Conservation (phyloP, 768 basidiomycete species). For the Mycena galericulata region DNA sequence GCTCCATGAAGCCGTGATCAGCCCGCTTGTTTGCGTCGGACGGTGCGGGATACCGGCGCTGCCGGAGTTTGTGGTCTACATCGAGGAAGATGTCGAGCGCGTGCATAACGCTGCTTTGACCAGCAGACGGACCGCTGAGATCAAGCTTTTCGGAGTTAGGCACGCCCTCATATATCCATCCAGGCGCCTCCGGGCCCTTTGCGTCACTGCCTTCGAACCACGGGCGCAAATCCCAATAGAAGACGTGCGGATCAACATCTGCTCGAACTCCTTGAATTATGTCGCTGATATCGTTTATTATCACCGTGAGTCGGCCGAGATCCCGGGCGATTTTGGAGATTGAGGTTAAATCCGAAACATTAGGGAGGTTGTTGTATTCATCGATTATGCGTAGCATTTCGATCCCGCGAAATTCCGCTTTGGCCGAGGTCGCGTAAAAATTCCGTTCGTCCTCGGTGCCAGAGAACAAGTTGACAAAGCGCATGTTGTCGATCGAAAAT, state of each 20-base stretch:
- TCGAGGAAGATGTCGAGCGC: slow-evolving; percentile 88
- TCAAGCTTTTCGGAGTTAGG: slow-evolving; percentile 67
- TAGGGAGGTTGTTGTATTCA: slow-evolving; percentile 83
- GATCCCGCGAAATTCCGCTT: slow-evolving; percentile 87
- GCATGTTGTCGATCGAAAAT: slow-evolving; percentile 79
- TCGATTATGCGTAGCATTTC: slow-evolving; percentile 90
- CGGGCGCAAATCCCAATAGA: slow-evolving; percentile 91
- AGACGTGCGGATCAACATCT: slow-evolving; percentile 84
- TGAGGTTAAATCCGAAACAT: slow-evolving; percentile 69
- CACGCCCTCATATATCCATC: slow-evolving; percentile 87
- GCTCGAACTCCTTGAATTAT: slow-evolving; percentile 77
- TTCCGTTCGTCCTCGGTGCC: slow-evolving; percentile 84
- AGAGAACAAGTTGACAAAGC: slow-evolving; percentile 82
- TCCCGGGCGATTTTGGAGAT: slow-evolving; percentile 79
- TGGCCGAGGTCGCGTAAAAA: slow-evolving; percentile 89
- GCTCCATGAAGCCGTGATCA: slow-evolving; percentile 87
- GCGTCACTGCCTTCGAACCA: slow-evolving; percentile 92
- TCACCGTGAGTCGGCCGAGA: slow-evolving; percentile 71
- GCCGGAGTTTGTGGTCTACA: slow-evolving; percentile 86
- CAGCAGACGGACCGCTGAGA: slow-evolving; percentile 91
- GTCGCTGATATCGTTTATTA: slow-evolving; percentile 81
- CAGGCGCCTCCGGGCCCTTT: slow-evolving; percentile 59
- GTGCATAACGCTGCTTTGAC: slow-evolving; percentile 93
- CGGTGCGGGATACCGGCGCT: slow-evolving; percentile 75
- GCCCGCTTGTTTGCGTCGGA: slow-evolving; percentile 74